A percentile compares a stretch with the other conserved stretches of the same genome.
Conservation (phyloP, 2,329 filamentous ascomycete species). For the Aspergillus viridinutans region DNA sequence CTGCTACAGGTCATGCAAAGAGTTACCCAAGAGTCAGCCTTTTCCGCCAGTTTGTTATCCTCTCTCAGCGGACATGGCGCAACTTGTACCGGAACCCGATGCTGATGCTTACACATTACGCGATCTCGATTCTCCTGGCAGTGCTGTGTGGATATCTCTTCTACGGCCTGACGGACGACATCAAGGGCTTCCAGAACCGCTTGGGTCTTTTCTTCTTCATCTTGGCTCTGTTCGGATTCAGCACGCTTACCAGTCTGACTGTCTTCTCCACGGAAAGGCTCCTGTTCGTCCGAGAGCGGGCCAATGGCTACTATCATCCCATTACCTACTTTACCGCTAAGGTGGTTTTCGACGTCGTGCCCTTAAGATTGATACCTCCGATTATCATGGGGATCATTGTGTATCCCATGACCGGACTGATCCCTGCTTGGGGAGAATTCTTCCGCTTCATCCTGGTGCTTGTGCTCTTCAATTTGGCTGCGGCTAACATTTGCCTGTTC, state of each 20-base stretch:
- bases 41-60: conserved; percentile 76
- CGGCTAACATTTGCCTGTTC: conserved; percentile 88
- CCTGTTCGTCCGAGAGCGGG: conserved; percentile 86
- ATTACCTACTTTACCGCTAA: conserved; percentile 93
- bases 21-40: conserved; percentile 81
- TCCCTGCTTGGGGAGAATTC: conserved; percentile 77
- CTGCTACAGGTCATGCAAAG: conserved; percentile 60
- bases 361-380: conserved; percentile 87
- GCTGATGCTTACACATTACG: conserved; percentile 97
- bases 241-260: conserved; percentile 85
- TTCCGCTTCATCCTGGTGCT: conserved; percentile 87
- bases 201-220: conserved; percentile 98
- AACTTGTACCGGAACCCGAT: conserved; percentile 97
- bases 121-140: conserved; percentile 89
- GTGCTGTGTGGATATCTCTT: conserved; percentile 94
- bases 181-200: conserved; percentile 95
- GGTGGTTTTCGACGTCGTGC: conserved; percentile 96
- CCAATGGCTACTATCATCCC: conserved; percentile 94
- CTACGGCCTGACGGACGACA: conserved; percentile 92
- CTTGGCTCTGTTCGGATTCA: conserved; percentile 92
- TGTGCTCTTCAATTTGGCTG: conserved; percentile 92
- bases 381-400: conserved; percentile 94
- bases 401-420: conserved; percentile 95
- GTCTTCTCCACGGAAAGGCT: conserved; percentile 90
- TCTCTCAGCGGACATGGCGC: conserved; percentile 89